phyloP scores from a whole-genome alignment of 768 basidiomycete species.

The Rhodotorula babjevae region DNA sequence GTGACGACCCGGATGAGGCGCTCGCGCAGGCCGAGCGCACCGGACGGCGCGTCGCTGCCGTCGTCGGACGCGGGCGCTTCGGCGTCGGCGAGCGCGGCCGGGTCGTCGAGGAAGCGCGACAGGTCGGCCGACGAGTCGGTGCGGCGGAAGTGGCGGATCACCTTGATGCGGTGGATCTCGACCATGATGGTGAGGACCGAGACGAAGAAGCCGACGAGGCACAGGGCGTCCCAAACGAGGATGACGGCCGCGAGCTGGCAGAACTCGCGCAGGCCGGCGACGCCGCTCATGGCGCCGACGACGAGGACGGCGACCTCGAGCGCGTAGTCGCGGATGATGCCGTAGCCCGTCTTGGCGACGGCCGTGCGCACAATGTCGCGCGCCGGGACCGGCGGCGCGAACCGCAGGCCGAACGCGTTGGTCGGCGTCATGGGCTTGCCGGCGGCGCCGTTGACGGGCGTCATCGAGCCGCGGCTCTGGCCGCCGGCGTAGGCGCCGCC shows the following conservation, averaged over 20 bases:
- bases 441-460: conserved; percentile 16
- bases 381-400: conserved; percentile 37
- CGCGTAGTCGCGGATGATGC: conserved; percentile 85
- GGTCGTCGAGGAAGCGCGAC: conserved; percentile 40
- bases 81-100: conserved; percentile 21
- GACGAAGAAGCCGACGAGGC: conserved; percentile 84
- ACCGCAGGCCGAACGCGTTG: conserved; percentile 28
- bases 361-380: conserved; percentile 77
- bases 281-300: conserved; percentile 77
- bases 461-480: conserved; percentile 24
- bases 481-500: conserved; percentile 24
- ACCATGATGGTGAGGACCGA: conserved; percentile 91
- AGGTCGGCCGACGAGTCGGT: conserved; percentile 43
- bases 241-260: conserved; percentile 90
- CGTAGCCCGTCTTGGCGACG: conserved; percentile 68
- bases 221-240: conserved; percentile 75
- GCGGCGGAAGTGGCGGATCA: conserved; percentile 49
- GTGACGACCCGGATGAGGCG: conserved; percentile 35
- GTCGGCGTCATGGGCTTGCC: neutral
- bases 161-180: conserved; percentile 59
- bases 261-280: conserved; percentile 85
- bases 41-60: conserved; percentile 15
- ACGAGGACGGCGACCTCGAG: conserved; percentile 85
- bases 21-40: conserved; percentile 30
- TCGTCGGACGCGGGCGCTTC: conserved; percentile 27